A percentile compares a stretch with the other conserved stretches of the same genome.
These are phyloP conservation scores for Verbena officinalis DNA, from an alignment of 257 asterid species.

Conservation along the genomic window DNA sequence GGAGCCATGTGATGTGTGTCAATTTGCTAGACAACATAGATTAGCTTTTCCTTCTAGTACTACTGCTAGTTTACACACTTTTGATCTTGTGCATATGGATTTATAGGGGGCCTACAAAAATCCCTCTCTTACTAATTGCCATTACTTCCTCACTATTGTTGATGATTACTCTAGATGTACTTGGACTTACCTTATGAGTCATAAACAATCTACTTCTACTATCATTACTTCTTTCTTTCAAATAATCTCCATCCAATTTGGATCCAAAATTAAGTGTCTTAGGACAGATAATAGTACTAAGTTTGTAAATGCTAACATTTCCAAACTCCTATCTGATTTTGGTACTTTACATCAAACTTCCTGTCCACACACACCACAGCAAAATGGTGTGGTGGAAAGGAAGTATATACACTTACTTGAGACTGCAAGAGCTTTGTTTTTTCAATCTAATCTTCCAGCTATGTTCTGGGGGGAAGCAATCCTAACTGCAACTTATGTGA, in stretches of 20 bases:
- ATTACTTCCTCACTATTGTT: neutral
- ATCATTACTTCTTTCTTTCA: neutral
- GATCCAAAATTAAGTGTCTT: neutral
- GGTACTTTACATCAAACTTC: neutral
- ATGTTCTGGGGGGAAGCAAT: neutral
- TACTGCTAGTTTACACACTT: neutral
- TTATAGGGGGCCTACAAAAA: neutral
- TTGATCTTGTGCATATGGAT: neutral
- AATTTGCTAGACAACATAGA: neutral
- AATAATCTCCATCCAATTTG: neutral
- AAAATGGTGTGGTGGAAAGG: neutral
- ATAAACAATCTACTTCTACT: neutral
- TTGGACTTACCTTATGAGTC: too few relatives aligned
- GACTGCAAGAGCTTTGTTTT: neutral
- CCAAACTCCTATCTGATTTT: neutral
- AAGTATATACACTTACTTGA: neutral
- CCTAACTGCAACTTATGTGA: neutral
- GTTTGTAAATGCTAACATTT: neutral
- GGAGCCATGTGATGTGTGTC: neutral
- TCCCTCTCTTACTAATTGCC: neutral
- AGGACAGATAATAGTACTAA: too few relatives aligned
- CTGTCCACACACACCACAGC: neutral
- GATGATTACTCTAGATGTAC: neutral
- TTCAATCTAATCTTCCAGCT: neutral
- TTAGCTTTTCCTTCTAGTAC: neutral